These are phyloP conservation scores for Coelastrella sp. DNA, from an alignment of 139 green algal species.

Conservation along the genomic window DNA sequence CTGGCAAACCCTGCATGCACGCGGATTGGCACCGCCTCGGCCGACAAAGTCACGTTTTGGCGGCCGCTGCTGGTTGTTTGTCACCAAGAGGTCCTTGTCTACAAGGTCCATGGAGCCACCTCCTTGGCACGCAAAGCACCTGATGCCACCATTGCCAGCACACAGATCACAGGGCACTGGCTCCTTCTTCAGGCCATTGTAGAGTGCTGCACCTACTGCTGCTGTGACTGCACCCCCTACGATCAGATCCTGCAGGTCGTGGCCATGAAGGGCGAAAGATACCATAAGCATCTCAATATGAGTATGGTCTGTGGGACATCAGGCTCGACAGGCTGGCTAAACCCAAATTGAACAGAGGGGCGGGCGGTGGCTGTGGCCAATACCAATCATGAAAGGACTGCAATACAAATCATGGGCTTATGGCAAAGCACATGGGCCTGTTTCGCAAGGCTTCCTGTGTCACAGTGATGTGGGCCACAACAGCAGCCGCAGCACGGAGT, in stretches of 20 bases:
- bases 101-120: conserved; percentile 39
- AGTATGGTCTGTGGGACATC: too few species aligned
- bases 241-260: conserved; percentile 61
- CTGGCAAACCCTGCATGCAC: conserved; percentile 56
- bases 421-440: too few species aligned
- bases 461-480: too few species aligned
- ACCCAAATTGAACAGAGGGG: too few species aligned
- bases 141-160: conserved; percentile 55
- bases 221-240: conserved; percentile 61
- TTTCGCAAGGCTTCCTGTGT: too few species aligned
- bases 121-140: conserved; percentile 63
- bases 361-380: too few species aligned
- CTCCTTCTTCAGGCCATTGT: conserved; percentile 59
- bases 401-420: too few species aligned
- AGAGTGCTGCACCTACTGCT: conserved; percentile 56
- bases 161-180: conserved; percentile 56
- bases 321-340: too few species aligned
- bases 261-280: neutral
- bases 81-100: conserved; percentile 14
- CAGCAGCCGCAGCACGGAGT: too few species aligned
- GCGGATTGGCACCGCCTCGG: conserved; percentile 34
- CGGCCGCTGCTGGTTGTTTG: conserved; percentile 11
- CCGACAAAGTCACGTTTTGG: conserved; percentile 1
- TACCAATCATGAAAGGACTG: too few species aligned
- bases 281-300: too few species aligned